phyloP scores from a whole-genome alignment of 1,284 basidiomycete genomes.

The Afroboletus lepidellus region DNA sequence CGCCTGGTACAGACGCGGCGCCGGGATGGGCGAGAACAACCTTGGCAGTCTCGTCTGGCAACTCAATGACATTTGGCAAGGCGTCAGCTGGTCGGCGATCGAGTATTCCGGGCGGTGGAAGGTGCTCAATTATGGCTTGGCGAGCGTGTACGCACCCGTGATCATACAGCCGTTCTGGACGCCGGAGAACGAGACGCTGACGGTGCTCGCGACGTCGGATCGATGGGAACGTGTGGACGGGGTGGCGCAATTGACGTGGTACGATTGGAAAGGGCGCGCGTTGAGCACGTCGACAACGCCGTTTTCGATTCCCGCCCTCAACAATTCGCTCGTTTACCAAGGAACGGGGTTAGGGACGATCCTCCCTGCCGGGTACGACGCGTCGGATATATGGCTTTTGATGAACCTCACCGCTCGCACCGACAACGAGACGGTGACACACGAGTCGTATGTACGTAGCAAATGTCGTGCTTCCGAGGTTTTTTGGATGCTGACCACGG shows the following conservation, averaged over 20 bases:
- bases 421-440: slow-evolving; percentile 43
- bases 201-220: slow-evolving; percentile 53
- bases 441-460: slow-evolving; percentile 52
- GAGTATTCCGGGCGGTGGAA: slow-evolving; percentile 67
- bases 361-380: slow-evolving; percentile 42
- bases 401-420: slow-evolving; percentile 50
- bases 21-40: slow-evolving; percentile 57
- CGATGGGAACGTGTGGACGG: slow-evolving; percentile 50
- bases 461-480: background rate
- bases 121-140: slow-evolving; percentile 53
- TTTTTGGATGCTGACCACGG: background rate
- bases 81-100: slow-evolving; percentile 57
- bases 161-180: slow-evolving; percentile 57
- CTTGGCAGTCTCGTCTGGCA: slow-evolving; percentile 63
- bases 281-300: slow-evolving; percentile 39
- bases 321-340: slow-evolving; percentile 48
- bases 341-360: slow-evolving; percentile 43
- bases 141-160: slow-evolving; percentile 48
- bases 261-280: slow-evolving; percentile 50
- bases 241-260: slow-evolving; percentile 54
- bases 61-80: slow-evolving; percentile 69
- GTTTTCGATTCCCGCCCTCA: slow-evolving; percentile 48
- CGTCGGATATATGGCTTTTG: slow-evolving; percentile 49
- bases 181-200: slow-evolving; percentile 45
- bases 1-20: slow-evolving; percentile 57